Base-by-base conservation (phyloP, 495 filamentous ascomycete genomes). In the Neurospora sp. region DNA sequence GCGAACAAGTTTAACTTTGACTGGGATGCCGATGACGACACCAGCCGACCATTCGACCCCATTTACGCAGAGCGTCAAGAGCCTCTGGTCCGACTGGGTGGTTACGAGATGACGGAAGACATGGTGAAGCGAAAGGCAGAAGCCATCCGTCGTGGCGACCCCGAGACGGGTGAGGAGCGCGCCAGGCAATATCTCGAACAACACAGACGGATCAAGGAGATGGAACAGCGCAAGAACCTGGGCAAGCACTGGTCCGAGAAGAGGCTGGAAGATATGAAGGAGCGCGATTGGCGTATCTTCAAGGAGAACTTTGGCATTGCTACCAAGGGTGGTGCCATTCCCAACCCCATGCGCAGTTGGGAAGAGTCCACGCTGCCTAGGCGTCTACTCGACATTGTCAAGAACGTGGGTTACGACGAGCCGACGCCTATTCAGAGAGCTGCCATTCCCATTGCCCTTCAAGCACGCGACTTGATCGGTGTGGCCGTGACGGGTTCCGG, bases 1-100 rank as follows among this genome's bases (percentile, higher is more conserved):
- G 95, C 97, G 79, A 93, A 94, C 82, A 98, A 98, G 78, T 99
- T 99, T 86, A 99, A 98, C 78, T 98, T 99, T 75, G 96, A 98
- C 80, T 99, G 96, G 96, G 97, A 97, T 75, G 86, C 89, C 3
- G 94, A 98, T 76, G 96, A 99, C 76, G 96, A 99, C 80, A 99
- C 96, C 16, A 97, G 92, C 74, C 78, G 84, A 70, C 94, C 96
- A 74, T 94, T 94, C 76, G 96, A 97, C 76, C 94, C 95, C 8
- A 83, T 98, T 16, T 98, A 98, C 80, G 87, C 92, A 59, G 84
- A 90, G 37, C 86, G 91, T 53, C 86, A 90, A 3, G 91, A 94
- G 72, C 80, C 82, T 0, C 75, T 80, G 38, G 92, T 97, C 84
- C 85, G 90, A 72, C 84, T 97, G 10, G 94, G 93, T 38, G 95